Evolutionary conservation across 257 asterid genomes (phyloP).

Genomic region (Gentiana straminea): DNA sequence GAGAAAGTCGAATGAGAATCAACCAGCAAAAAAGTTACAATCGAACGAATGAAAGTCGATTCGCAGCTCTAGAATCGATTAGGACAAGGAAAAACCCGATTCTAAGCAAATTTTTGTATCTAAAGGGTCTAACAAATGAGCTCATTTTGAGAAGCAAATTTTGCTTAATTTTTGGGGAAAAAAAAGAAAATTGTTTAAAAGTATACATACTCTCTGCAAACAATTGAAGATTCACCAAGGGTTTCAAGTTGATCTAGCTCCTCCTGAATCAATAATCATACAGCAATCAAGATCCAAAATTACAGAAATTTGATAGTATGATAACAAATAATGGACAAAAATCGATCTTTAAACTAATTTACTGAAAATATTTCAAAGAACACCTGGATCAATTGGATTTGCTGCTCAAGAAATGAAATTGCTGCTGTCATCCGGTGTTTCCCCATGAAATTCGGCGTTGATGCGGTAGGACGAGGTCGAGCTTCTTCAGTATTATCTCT

Average conservation of each 20-base stretch:
- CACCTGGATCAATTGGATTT: slow-evolving; percentile 25
- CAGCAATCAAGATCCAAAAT: neutral
- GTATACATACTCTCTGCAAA: slow-evolving; percentile 55
- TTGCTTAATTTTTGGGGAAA: too few relatives aligned
- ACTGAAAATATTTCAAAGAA: too few relatives aligned
- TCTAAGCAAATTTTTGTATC: too few relatives aligned
- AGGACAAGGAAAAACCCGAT: too few relatives aligned
- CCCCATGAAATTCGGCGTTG: slow-evolving; percentile 22
- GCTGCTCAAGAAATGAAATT: slow-evolving; percentile 24
- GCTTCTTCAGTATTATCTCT: slow-evolving; percentile 2
- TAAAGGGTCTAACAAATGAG: too few relatives aligned
- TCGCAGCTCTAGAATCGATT: too few relatives aligned
- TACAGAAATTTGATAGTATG: neutral
- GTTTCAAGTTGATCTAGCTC: slow-evolving; percentile 64
- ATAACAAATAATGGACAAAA: neutral
- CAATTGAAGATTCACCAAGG: slow-evolving; percentile 55
- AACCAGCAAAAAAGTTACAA: too few relatives aligned
- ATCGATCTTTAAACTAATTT: too few relatives aligned
- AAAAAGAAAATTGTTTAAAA: too few relatives aligned
- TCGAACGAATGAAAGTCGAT: too few relatives aligned
- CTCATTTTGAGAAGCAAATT: too few relatives aligned
- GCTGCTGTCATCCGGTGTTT: slow-evolving; percentile 32
- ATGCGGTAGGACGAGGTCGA: slow-evolving; percentile 7
- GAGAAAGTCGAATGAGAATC: too few relatives aligned
- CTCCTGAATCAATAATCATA: slow-evolving; percentile 30